A percentile compares a stretch with the other conserved stretches of the same genome.
These are phyloP conservation scores for Neobulgaria alba DNA, from an alignment of 2,329 filamentous ascomycete species.

Conservation along the genomic window DNA sequence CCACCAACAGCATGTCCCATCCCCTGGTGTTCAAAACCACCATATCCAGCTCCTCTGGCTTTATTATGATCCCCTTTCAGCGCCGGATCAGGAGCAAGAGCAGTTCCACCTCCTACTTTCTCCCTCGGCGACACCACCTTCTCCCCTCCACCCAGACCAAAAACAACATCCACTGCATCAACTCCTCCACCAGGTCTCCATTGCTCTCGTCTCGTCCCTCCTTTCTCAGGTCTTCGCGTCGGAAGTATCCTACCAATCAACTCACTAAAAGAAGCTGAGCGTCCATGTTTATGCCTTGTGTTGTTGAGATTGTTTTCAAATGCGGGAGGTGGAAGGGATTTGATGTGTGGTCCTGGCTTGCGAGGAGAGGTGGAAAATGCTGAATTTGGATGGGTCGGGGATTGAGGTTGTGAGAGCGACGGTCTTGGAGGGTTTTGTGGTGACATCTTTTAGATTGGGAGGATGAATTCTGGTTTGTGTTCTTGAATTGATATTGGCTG, in stretches of 20 bases:
- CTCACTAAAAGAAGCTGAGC: conserved; percentile 9
- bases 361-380: conserved; percentile 1
- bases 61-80: too few species aligned
- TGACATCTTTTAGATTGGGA: conserved; percentile 1
- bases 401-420: background rate
- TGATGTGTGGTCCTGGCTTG: too few species aligned
- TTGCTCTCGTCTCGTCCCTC: conserved; percentile 8
- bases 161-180: conserved; percentile 2
- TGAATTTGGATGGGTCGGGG: conserved; percentile 1
- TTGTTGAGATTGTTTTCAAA: conserved; percentile 1
- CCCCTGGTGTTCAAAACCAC: too few species aligned
- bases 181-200: background rate
- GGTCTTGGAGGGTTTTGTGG: background rate
- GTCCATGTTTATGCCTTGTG: conserved; percentile 2
- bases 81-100: too few species aligned
- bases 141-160: background rate
- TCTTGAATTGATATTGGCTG: too few species aligned
- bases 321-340: too few species aligned
- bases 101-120: too few species aligned
- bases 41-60: too few species aligned
- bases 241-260: conserved; percentile 12
- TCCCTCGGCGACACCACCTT: background rate
- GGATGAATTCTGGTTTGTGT: background rate
- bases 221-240: conserved; percentile 9
- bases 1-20: too few species aligned